Evolutionary conservation across 2,329 filamentous ascomycete species (phyloP), one percentile per base, ranked within the genome.

Genomic region (Aspergillus japonicus): DNA sequence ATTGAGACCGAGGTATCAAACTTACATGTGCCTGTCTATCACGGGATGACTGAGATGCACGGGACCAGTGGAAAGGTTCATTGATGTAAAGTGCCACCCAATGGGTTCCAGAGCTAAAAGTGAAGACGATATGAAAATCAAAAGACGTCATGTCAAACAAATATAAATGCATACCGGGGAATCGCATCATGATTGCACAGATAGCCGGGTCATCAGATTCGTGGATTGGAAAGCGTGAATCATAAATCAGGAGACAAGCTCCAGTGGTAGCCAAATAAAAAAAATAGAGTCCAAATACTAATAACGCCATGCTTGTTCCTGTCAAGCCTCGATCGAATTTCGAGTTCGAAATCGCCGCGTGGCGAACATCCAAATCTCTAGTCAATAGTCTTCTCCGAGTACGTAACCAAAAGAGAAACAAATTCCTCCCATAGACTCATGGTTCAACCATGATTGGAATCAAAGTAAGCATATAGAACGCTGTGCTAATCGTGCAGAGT

Each of bases 91-190:
- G 39, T 19, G 5, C 16, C 5, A 44, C 4, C 16, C 39, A 44
- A 8, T 44, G 39, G 2, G 39, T 44, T 7, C 16, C 16, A 19
- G 16, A 51, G 42, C 31, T 12, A 35, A 60, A 50, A 39, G 8
- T 47, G 16, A 50, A 23, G 5, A 26, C 31, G 19, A 44, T 44
- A 31, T 51, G 14, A 29, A 19, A 23, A 26, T 29, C 42, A 31
- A 50, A 51, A 26, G 12, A 47, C 23, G 47, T 19, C 48, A 39
- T 33, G 42, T 35, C 26, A 48, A 48, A 48, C 35, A 57, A 54
- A 50, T 54, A 62, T 62, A 65, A 60, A 65, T 64, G 63, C 67
- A 68, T 58, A 66, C 55, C 64, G 69, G 70, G 69, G 69, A 72
- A 71, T 72, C 69, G 61, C 68, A 70, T 66, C 59, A 63, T 42